phyloP scores from a whole-genome alignment of 164 flowering plant species.

The Protea cynaroides region DNA sequence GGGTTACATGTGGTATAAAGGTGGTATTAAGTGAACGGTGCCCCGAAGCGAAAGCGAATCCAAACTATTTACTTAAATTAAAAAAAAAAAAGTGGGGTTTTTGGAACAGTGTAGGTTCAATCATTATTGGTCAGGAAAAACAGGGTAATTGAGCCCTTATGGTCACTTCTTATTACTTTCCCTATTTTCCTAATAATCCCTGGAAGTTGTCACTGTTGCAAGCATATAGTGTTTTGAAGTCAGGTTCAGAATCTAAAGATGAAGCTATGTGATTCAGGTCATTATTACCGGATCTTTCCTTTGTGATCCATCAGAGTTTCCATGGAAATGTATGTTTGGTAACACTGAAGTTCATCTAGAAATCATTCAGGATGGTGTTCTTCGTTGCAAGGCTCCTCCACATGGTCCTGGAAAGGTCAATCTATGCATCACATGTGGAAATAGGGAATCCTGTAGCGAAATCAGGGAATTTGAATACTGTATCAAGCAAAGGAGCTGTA shows the following conservation, averaged over 20 bases:
- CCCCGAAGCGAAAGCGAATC: too few species aligned
- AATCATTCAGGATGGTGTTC: slow-evolving; percentile 75
- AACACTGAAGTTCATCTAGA: slow-evolving; percentile 77
- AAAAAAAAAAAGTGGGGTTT: too few species aligned
- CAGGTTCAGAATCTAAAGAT: slow-evolving; percentile 1
- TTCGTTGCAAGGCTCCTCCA: slow-evolving; percentile 78
- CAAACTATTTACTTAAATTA: too few species aligned
- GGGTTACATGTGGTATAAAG: too few species aligned
- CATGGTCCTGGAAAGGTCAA: slow-evolving; percentile 61
- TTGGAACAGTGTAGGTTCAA: too few species aligned
- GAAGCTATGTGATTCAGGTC: slow-evolving; percentile 51
- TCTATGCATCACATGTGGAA: slow-evolving; percentile 72
- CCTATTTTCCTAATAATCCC: not conserved
- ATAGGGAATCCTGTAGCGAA: slow-evolving; percentile 85
- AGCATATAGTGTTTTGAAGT: not conserved
- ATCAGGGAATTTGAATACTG: slow-evolving; percentile 86
- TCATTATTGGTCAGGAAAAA: too few species aligned
- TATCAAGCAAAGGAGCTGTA: slow-evolving; percentile 22
- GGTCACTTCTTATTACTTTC: not conserved
- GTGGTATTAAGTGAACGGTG: too few species aligned
- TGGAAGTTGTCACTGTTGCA: not conserved
- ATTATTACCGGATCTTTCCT: slow-evolving; percentile 84
- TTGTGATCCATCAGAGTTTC: slow-evolving; percentile 57
- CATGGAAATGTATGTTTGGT: slow-evolving; percentile 92
- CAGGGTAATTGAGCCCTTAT: not conserved